Base-by-base conservation (phyloP, 2,329 filamentous ascomycete species). In the Fusarium hainanense region DNA sequence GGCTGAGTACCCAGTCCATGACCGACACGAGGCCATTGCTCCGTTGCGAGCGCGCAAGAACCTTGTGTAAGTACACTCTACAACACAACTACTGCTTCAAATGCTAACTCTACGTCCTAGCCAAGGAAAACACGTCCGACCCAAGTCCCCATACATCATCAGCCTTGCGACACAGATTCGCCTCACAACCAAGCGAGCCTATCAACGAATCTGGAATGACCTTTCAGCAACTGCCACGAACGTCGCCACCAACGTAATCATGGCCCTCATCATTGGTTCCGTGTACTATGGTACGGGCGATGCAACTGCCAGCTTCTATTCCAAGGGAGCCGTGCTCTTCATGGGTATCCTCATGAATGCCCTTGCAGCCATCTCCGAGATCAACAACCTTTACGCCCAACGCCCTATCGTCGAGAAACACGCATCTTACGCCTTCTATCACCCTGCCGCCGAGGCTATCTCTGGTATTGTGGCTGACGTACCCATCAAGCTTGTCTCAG, bases 191-290 rank as follows among this genome's bases (percentile, higher is more conserved):
- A 82, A 80, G 58, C 77, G 86, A 41, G 82, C 86, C 11, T 85
- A 85, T 61, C 84, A 86, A 63, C 80, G 85, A 16, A 82, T 88
- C 52, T 84, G 81, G 82, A 83, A 84, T 72, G 83, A 89, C 71
- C 82, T 82, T 14, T 75, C 83, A 0, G 82, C 84, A 0, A 86
- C 85, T 0, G 73, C 82, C 1, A 83, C 84, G 0, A 79, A 81
- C 2, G 81, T 83, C 10, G 69, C 81, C 20, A 82, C 83, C 13
- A 82, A 89, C 41, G 71, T 88, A 44, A 71, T 89, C 70, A 82
- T 89, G 78, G 84, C 87, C 27, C 80, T 90, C 28, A 88, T 91
- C 62, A 83, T 90, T 44, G 88, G 88, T 20, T 88, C 85, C 2
- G 83, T 90, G 54, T 91, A 88, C 75, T 90, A 80, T 71, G 83